Conservation (phyloP, 129 eudicot species). For the Chrysanthemum seticuspe region DNA sequence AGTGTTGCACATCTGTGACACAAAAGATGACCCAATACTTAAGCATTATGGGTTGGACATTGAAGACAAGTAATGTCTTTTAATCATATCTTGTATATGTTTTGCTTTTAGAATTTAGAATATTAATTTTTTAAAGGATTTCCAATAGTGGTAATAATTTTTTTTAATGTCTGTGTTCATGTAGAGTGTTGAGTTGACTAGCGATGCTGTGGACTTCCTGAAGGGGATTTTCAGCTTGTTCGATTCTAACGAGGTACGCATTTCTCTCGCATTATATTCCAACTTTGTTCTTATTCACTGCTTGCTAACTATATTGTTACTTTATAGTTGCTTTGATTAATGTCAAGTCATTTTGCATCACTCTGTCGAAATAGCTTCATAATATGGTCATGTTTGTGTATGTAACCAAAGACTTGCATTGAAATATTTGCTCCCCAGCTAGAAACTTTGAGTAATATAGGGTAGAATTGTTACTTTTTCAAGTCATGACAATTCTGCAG, state of each 20-base stretch:
- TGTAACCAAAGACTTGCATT: neutral
- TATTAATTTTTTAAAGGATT: neutral
- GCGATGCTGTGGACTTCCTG: conserved; percentile 82
- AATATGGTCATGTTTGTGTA: no score
- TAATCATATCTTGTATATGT: neutral
- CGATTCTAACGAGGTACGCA: conserved; percentile 72
- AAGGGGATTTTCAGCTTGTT: conserved; percentile 75
- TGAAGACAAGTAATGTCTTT: neutral
- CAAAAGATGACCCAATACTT: neutral
- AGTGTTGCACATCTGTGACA: neutral
- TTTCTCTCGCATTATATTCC: conserved; percentile 20
- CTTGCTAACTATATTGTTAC: conserved; percentile 11
- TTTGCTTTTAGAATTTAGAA: neutral
- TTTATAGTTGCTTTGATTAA: conserved; percentile 18
- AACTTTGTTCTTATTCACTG: neutral
- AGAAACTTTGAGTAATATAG: conserved; percentile 4
- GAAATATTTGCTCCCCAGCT: conserved; percentile 8
- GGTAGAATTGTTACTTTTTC: conserved; percentile 9
- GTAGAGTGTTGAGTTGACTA: conserved; percentile 87
- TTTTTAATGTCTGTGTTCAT: conserved; percentile 21
- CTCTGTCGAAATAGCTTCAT: no score
- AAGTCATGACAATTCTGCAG: neutral
- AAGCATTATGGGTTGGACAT: conserved; percentile 3
- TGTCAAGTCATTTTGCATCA: neutral
- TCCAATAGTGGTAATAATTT: neutral